Percentiles rank a stretch among this genome's conserved stretches.
Evolutionary conservation across 805 yeast genomes (phyloP).

Genomic region (Cyberlindnera suaveolens): DNA sequence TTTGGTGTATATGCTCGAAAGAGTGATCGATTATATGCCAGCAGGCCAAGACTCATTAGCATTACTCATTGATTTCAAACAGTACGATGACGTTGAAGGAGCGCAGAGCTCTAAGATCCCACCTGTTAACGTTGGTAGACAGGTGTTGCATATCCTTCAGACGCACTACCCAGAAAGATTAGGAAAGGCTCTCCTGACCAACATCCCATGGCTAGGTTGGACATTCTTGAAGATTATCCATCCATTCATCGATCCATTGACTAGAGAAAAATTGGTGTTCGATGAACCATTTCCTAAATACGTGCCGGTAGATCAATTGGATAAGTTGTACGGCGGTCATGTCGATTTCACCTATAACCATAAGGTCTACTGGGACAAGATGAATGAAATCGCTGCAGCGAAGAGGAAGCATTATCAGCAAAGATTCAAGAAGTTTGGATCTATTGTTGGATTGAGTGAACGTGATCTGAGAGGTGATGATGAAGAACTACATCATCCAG

Average conservation of each 20-base stretch:
- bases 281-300: constrained; percentile 83
- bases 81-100: constrained; percentile 49
- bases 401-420: constrained; percentile 59
- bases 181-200: constrained; percentile 86
- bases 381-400: constrained; percentile 52
- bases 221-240: constrained; percentile 84
- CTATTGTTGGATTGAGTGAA: constrained; percentile 73
- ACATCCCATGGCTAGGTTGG: constrained; percentile 93
- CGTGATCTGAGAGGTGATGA: constrained; percentile 55
- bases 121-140: constrained; percentile 83
- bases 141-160: constrained; percentile 87
- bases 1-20: constrained; percentile 85
- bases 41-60: constrained; percentile 94
- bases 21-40: constrained; percentile 93
- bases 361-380: constrained; percentile 67
- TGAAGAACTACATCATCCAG: constrained; percentile 15
- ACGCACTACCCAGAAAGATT: constrained; percentile 97
- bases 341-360: constrained; percentile 84
- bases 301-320: constrained; percentile 78
- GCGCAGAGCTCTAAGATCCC: constrained; percentile 55
- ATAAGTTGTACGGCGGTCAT: constrained; percentile 76
- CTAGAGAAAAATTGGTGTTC: constrained; percentile 87
- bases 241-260: constrained; percentile 94
- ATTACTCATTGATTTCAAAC: constrained; percentile 84
- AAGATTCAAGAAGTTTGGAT: constrained; percentile 68